Evolutionary conservation across 2,329 filamentous ascomycete genomes (phyloP).

Genomic region (Fusarium cyanostomum): DNA sequence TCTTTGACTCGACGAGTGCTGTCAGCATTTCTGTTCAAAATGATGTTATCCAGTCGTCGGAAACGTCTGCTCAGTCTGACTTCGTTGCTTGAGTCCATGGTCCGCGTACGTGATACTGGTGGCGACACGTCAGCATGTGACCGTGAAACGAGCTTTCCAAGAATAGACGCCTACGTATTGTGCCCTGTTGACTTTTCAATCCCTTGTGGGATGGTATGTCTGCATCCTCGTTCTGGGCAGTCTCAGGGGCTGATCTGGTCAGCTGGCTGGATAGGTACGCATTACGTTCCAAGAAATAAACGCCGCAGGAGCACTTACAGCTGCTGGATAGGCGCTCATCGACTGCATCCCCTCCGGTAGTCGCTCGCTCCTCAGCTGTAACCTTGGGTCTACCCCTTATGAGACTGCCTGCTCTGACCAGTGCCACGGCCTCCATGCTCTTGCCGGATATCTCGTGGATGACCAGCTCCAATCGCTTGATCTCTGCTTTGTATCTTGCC

Average conservation of each 20-base stretch:
- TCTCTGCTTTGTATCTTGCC: constrained; percentile 43
- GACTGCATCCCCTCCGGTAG: not conserved
- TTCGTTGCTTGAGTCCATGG: constrained; percentile 31
- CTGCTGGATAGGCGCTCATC: not conserved
- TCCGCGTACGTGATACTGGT: constrained; percentile 35
- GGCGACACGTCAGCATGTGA: constrained; percentile 2
- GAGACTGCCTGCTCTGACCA: constrained; percentile 55
- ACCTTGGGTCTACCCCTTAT: constrained; percentile 20
- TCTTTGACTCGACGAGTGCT: constrained; percentile 8
- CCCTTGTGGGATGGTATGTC: not conserved
- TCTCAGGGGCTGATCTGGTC: constrained; percentile 4
- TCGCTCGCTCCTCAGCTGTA: not conserved
- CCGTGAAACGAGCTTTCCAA: not conserved
- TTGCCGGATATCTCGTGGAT: constrained; percentile 51
- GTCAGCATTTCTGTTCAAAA: not conserved
- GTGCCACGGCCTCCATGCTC: constrained; percentile 55
- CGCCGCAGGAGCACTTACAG: constrained; percentile 2
- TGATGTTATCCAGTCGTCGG: constrained; percentile 11
- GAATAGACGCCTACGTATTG: constrained; percentile 20
- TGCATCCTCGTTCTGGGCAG: not conserved
- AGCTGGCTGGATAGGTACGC: not conserved
- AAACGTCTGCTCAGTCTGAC: constrained; percentile 49
- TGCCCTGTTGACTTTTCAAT: constrained; percentile 20
- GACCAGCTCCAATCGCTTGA: constrained; percentile 46
- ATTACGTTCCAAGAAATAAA: not conserved